Percentiles rank a stretch among this genome's conserved stretches.
phyloP scores from a whole-genome alignment of 2,329 filamentous ascomycete genomes.

The Sarocladiaceae sp. region DNA sequence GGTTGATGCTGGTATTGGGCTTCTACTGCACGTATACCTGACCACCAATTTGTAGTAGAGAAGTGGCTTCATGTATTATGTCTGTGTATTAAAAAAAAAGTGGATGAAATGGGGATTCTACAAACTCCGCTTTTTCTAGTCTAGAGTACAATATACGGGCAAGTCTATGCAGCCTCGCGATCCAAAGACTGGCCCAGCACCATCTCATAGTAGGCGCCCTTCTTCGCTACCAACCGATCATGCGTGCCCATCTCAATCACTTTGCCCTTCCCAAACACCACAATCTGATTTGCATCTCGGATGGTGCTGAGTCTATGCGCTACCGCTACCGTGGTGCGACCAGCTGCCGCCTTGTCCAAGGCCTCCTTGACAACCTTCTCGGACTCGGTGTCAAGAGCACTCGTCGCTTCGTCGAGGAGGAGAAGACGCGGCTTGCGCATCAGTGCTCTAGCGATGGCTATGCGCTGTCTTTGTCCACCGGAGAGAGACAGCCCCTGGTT shows the following conservation, averaged over 20 bases:
- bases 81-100: too few relatives aligned
- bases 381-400: slow-evolving; percentile 55
- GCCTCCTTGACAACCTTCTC: slow-evolving; percentile 61
- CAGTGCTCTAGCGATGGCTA: slow-evolving; percentile 67
- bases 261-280: slow-evolving; percentile 43
- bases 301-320: slow-evolving; percentile 52
- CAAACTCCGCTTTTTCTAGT: too few relatives aligned
- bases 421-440: slow-evolving; percentile 60
- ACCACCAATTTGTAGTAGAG: too few relatives aligned
- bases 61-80: too few relatives aligned
- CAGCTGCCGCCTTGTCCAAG: slow-evolving; percentile 40
- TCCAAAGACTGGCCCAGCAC: slow-evolving; percentile 38
- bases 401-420: slow-evolving; percentile 68
- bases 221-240: slow-evolving; percentile 29
- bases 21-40: too few relatives aligned
- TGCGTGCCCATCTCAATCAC: slow-evolving; percentile 57
- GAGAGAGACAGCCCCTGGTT: slow-evolving; percentile 63
- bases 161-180: slow-evolving; percentile 22
- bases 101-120: too few relatives aligned
- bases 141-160: too few relatives aligned
- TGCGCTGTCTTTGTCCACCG: slow-evolving; percentile 65
- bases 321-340: slow-evolving; percentile 53
- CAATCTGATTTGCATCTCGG: slow-evolving; percentile 56
- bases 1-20: too few relatives aligned
- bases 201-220: slow-evolving; percentile 48